Evolutionary conservation across 306 rosid species (phyloP), one percentile per base, ranked within the genome.

Genomic region (Cucurbita moschata): DNA sequence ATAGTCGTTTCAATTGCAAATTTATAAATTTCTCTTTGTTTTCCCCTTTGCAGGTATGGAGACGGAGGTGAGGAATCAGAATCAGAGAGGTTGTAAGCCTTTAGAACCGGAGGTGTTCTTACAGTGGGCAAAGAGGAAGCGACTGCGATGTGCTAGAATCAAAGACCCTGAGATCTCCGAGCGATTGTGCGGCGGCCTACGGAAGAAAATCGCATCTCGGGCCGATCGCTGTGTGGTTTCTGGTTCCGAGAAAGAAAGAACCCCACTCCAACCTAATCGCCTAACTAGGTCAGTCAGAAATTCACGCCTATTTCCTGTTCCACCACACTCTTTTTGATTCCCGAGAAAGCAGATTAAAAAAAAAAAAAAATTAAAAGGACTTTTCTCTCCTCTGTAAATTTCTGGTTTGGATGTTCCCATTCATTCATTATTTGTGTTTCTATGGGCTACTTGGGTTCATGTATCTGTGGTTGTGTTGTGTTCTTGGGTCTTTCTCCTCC

Each of bases 121-220:
- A 76, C 91, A 87, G 93, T 87, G 96, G 96, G 96, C 88, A 19
- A 86, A 83, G 79, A 81, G 81, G 8, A 87, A 86, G 81, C 71
- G 91, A 4, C 72, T 87, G 42, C 81, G 93, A 79, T 90, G 96
- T 37, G 89, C 86, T 71, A 83, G 96, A 81, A 92, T 87, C 68
- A 90, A 87, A 68, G 89, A 85, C 85, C 85, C 92, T 37, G 78
- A 87, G 79, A 83, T 87, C 81, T 86, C 96, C 7, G 30, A 85
- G 12, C 81, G 90, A 21, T 72, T 85, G 51, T 82, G 79, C 75
- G 96, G 87, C 49, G 81, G 88, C 64, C 83, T 89, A 68, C 57
- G 85, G 70, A 82, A 87, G 82, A 89, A 81, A 58, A 81, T 85
- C 62, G 37, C 82, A 58, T 81, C 83, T 44, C 37, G 71, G n/a